Evolutionary conservation across 2,329 filamentous ascomycete genomes (phyloP), one percentile per base, ranked within the genome.

Genomic region (Acephala macrosclerotiorum): DNA sequence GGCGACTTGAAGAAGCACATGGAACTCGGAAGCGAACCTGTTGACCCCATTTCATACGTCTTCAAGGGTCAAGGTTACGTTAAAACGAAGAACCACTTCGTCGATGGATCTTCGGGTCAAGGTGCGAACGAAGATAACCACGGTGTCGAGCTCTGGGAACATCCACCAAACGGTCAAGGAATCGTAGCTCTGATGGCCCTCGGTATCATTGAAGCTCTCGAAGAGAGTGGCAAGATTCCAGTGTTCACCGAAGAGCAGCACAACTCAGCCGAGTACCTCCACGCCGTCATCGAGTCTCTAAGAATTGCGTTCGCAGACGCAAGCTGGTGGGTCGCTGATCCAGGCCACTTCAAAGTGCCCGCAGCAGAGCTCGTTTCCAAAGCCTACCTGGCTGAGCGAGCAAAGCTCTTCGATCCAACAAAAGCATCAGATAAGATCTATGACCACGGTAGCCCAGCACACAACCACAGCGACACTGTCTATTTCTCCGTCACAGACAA

Each of bases 151-250:
- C 82, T 99, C 0, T 98, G 95, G 95, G 96, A 99, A 76, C 95
- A 98, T 76, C 94, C 95, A 40, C 96, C 96, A 9, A 98, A 98
- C 74, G 94, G 96, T 0, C 96, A 98, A 79, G 96, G 96, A 1
- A 94, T 98, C 70, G 92, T 98, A 1, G 96, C 96, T 0, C 82
- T 98, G 36, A 97, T 98, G 90, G 92, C 96, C 0, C 83, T 99
- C 0, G 96, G 96, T 1, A 97, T 98, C 70, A 83, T 99, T 58
- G 90, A 97, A 77, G 89, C 94, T 75, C 85, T 98, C 1, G 93
- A 97, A 78, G 87, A 88, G 66, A 82, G 85, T 18, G 91, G 90
- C 45, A 88, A 88, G 73, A 93, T 98, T 66, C 89, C 91, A 0
- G 85, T 82, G 0, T 97, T 96, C 78, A 79, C 78, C 0, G 79